Evolutionary conservation across 129 eudicot genomes (phyloP).

Genomic region (Centaurea solstitialis): DNA sequence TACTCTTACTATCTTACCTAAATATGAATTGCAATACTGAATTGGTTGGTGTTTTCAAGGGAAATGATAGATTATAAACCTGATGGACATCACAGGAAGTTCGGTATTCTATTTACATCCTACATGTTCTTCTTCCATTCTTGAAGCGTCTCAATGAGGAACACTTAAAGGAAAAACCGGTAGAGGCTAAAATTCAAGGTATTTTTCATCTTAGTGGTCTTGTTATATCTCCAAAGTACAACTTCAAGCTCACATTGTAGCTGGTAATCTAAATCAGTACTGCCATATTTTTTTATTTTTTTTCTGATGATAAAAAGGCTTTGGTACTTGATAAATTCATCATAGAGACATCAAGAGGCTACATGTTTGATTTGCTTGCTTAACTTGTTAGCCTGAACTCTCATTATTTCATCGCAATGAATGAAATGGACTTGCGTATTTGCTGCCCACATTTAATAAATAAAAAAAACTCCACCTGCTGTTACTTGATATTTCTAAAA

Average conservation of each 20-base stretch:
- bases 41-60: slow-evolving; percentile 18
- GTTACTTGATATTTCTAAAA: neutral
- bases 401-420: neutral
- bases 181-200: slow-evolving; percentile 83
- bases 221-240: neutral
- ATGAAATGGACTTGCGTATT: neutral
- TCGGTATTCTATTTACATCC: slow-evolving; percentile 45
- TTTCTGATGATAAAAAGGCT: neutral
- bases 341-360: neutral
- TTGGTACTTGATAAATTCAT: neutral
- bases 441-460: neutral
- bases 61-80: slow-evolving; percentile 27
- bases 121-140: slow-evolving; percentile 61
- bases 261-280: neutral
- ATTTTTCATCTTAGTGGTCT: neutral
- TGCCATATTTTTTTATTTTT: neutral
- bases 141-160: slow-evolving; percentile 54
- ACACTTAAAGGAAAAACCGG: slow-evolving; percentile 50
- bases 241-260: neutral
- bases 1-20: neutral
- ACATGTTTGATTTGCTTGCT: neutral
- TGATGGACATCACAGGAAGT: slow-evolving; percentile 37
- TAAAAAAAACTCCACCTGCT: too few species aligned
- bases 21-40: neutral
- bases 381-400: neutral